These are phyloP conservation scores for Macrotyloma uniflorum DNA, from an alignment of 306 rosid genomes.

Conservation along the genomic window DNA sequence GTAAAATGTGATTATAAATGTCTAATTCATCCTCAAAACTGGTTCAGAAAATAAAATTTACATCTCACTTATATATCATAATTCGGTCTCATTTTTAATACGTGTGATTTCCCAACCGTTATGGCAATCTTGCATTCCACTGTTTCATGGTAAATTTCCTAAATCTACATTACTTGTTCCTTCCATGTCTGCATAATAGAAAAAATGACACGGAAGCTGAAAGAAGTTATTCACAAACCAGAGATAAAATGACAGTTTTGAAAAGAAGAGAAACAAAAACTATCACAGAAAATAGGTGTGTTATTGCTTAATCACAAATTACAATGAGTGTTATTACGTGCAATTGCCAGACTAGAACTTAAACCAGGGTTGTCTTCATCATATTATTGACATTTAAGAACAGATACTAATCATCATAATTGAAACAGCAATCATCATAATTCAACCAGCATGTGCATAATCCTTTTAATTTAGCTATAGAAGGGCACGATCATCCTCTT, in stretches of 20 bases:
- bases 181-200: background rate
- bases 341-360: conserved; percentile 27
- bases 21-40: too few species aligned
- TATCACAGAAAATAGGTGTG: background rate
- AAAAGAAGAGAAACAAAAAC: background rate
- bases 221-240: background rate
- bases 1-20: too few species aligned
- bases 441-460: background rate
- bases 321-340: background rate
- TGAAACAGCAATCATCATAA: conserved; percentile 23
- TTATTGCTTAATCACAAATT: too few species aligned
- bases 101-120: too few species aligned
- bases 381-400: background rate
- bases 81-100: too few species aligned
- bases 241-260: background rate
- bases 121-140: conserved; percentile 9
- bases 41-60: too few species aligned
- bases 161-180: background rate
- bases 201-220: background rate
- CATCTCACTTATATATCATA: too few species aligned
- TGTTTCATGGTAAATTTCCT: conserved; percentile 28
- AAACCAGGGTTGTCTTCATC: background rate
- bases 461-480: background rate
- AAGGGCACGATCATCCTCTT: background rate
- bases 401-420: conserved; percentile 1